Conservation (phyloP, 1,284 basidiomycete species). For the Singerocomus rubriflavus region DNA sequence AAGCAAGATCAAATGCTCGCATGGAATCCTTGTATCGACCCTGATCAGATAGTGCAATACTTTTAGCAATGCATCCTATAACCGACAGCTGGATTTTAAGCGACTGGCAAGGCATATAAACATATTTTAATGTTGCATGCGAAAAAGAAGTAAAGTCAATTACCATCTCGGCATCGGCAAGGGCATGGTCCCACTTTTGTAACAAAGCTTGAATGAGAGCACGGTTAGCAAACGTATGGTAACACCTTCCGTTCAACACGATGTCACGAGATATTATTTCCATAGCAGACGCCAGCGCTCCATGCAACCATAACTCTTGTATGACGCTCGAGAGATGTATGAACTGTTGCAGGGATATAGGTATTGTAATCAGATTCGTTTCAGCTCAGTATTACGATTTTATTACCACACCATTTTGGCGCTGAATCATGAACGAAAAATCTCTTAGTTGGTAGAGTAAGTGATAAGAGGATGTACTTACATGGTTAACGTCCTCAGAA, state of each 20-base stretch:
- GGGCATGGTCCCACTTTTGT: constrained; percentile 7
- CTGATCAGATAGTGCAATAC: constrained; percentile 15
- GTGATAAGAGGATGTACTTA: background rate
- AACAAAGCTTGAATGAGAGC: constrained; percentile 13
- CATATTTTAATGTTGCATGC: background rate
- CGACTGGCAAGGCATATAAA: constrained; percentile 7
- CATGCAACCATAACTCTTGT: constrained; percentile 10
- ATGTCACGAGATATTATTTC: constrained; percentile 16
- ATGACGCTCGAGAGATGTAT: constrained; percentile 4
- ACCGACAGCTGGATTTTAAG: constrained; percentile 13
- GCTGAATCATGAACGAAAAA: background rate
- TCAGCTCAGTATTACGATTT: background rate
- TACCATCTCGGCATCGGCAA: constrained; percentile 20
- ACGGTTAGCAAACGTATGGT: constrained; percentile 15
- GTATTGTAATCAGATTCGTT: background rate
- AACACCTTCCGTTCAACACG: constrained; percentile 9
- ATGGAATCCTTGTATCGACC: constrained; percentile 17
- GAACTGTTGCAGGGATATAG: constrained; percentile 6
- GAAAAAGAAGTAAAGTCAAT: background rate
- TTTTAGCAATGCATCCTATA: constrained; percentile 21
- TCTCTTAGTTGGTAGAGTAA: background rate
- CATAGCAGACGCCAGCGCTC: background rate
- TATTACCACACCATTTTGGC: constrained; percentile 7
- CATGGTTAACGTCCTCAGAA: background rate
- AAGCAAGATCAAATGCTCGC: constrained; percentile 21